phyloP scores from a whole-genome alignment of 2,329 filamentous ascomycete genomes.

The Xylaria sp. region DNA sequence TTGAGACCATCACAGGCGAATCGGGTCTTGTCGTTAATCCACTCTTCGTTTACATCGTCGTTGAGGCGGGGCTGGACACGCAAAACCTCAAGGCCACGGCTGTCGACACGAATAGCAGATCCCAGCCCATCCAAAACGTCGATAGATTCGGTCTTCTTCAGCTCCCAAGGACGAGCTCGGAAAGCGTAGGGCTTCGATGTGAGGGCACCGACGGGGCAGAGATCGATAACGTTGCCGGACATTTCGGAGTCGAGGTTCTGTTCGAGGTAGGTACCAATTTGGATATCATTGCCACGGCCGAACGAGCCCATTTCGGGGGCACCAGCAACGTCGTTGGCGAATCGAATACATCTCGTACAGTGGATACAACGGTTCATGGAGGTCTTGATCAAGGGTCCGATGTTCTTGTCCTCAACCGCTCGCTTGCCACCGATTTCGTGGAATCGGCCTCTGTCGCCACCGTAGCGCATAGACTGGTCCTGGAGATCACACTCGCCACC shows the following conservation, averaged over 20 bases:
- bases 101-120: slow-evolving; percentile 93
- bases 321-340: slow-evolving; percentile 96
- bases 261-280: slow-evolving; percentile 98
- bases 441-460: slow-evolving; percentile 93
- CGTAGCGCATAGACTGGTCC: slow-evolving; percentile 99
- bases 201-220: slow-evolving; percentile 95
- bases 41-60: slow-evolving; percentile 98
- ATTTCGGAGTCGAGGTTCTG: slow-evolving; percentile 91
- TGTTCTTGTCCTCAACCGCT: slow-evolving; percentile 99
- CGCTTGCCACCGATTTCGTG: slow-evolving; percentile 96
- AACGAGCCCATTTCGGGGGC: slow-evolving; percentile 94
- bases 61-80: slow-evolving; percentile 90
- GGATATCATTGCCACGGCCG: slow-evolving; percentile 94
- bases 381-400: slow-evolving; percentile 96
- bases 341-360: slow-evolving; percentile 96
- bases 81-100: slow-evolving; percentile 95
- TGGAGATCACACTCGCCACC: slow-evolving; percentile 99
- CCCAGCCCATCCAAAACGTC: slow-evolving; percentile 93
- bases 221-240: slow-evolving; percentile 96
- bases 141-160: slow-evolving; percentile 94
- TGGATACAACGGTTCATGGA: slow-evolving; percentile 99
- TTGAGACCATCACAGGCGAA: slow-evolving; percentile 97
- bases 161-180: slow-evolving; percentile 93
- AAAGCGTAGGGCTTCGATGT: slow-evolving; percentile 98
- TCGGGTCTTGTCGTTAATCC: slow-evolving; percentile 98